Conservation (phyloP, 169 alveolate genomes). For the Theileria equi region DNA sequence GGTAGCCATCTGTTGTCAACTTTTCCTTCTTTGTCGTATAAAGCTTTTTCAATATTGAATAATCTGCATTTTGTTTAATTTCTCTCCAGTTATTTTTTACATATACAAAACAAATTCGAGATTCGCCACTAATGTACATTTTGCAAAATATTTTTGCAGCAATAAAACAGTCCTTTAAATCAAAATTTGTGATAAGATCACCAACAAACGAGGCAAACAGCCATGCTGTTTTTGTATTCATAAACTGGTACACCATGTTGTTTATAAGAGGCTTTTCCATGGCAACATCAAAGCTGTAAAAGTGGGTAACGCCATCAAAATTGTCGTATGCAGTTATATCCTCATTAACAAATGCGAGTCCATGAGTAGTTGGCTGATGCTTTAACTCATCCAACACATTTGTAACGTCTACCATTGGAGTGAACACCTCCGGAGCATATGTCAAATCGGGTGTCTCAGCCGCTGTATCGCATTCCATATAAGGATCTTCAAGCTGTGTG, state of each 20-base stretch:
- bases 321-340: conserved; percentile 78
- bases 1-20: neutral
- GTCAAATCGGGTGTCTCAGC: neutral
- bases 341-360: conserved; percentile 76
- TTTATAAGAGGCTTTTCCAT: conserved; percentile 83
- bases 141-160: conserved; percentile 74
- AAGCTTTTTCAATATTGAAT: neutral
- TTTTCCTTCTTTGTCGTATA: neutral
- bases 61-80: conserved; percentile 22
- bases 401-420: neutral
- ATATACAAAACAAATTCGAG: conserved; percentile 78
- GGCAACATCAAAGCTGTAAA: conserved; percentile 83
- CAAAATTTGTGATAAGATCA: conserved; percentile 71
- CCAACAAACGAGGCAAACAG: conserved; percentile 66
- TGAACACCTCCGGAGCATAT: neutral
- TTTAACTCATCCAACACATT: conserved; percentile 13
- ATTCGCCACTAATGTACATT: conserved; percentile 80
- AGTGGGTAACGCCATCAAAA: conserved; percentile 82
- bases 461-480: neutral
- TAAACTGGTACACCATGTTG: conserved; percentile 69
- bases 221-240: conserved; percentile 65
- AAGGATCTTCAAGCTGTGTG: conserved; percentile 5
- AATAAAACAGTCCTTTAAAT: conserved; percentile 61
- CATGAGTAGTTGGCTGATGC: neutral
- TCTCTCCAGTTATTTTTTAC: conserved; percentile 77